These are phyloP conservation scores for Amaranthus hypochondriacus DNA, from an alignment of 148 eudicot genomes.

Conservation along the genomic window DNA sequence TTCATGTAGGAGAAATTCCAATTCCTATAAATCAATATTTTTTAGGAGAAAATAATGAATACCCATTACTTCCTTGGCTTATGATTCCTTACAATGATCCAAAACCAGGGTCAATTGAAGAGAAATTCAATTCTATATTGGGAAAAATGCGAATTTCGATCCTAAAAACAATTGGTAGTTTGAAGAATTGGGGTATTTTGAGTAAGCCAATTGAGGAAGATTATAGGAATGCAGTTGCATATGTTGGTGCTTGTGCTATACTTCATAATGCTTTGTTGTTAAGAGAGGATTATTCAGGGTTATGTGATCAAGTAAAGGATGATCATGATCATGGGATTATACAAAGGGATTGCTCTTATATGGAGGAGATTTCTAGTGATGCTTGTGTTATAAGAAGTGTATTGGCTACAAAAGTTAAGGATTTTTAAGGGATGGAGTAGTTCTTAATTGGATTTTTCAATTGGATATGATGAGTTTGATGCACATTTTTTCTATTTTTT, in stretches of 20 bases:
- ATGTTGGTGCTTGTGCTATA: conserved; percentile 84
- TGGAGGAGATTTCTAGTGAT: conserved; percentile 23
- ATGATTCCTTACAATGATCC: conserved; percentile 51
- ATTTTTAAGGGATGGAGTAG: conserved; percentile 5
- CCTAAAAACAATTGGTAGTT: conserved; percentile 47
- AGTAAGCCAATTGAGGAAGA: conserved; percentile 57
- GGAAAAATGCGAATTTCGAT: conserved; percentile 32
- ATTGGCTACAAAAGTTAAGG: conserved; percentile 49
- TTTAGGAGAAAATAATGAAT: conserved; percentile 45
- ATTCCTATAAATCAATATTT: conserved; percentile 49
- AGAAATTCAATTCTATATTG: conserved; percentile 38
- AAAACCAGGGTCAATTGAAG: conserved; percentile 35
- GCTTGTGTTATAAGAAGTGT: conserved; percentile 39
- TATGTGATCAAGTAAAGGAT: conserved; percentile 37
- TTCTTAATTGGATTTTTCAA: neutral
- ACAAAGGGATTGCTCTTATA: conserved; percentile 14
- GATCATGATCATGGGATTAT: conserved; percentile 17
- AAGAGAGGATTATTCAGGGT: conserved; percentile 73
- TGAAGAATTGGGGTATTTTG: conserved; percentile 82
- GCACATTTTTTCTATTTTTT: neutral
- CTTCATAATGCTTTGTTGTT: conserved; percentile 75
- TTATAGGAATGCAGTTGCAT: conserved; percentile 58
- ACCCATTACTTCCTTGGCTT: conserved; percentile 80
- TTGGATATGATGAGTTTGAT: neutral
- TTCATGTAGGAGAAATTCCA: conserved; percentile 27